Evolutionary conservation across 495 filamentous ascomycete genomes (phyloP), one percentile per base, ranked within the genome.

Genomic region (Hypoxylon lenormandii): DNA sequence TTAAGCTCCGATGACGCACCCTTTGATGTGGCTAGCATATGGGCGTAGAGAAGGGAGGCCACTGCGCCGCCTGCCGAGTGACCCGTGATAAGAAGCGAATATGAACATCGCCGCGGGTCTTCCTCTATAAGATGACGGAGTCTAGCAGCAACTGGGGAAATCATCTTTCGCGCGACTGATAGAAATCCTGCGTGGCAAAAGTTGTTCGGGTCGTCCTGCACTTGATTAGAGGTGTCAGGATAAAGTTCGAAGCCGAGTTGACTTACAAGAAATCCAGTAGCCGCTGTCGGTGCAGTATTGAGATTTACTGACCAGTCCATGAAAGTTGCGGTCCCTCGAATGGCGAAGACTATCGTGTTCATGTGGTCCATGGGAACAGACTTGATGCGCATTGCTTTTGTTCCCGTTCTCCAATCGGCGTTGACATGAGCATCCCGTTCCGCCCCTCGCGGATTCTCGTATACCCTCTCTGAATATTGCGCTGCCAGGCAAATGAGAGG

Each of bases 261-360:
- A 70, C 82, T 70, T 74, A 87, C 84, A 6, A 96, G 73, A 66
- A 94, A 94, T 0, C 85, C 87, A 0, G 59, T 56, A 0, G 92
- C 90, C 1, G 85, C 78, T 0, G 82, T 80, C 2, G 92, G 91
- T 6, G 82, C 84, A 0, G 86, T 84, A 18, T 88, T 85, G 4
- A 92, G 81, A 72, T 96, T 96, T 6, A 94, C 90, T 2, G 88
- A 83, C 92, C 92, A 95, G 77, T 95, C 92, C 80, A 91, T 88
- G 71, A 93, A 91, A 1, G 86, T 91, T 30, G 91, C 87, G 0
- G 85, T 91, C 1, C 92, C 92, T 5, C 92, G 86, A 52, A 95
- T 91, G 33, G 92, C 91, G 69, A 94, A 90, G 19, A 94, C 88
- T 42, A 94, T 87, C 12, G 87, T 88, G 72, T 92, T 87, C 80